These are phyloP conservation scores for Kodamaea laetipori DNA, from an alignment of 805 yeast species.

Conservation along the genomic window DNA sequence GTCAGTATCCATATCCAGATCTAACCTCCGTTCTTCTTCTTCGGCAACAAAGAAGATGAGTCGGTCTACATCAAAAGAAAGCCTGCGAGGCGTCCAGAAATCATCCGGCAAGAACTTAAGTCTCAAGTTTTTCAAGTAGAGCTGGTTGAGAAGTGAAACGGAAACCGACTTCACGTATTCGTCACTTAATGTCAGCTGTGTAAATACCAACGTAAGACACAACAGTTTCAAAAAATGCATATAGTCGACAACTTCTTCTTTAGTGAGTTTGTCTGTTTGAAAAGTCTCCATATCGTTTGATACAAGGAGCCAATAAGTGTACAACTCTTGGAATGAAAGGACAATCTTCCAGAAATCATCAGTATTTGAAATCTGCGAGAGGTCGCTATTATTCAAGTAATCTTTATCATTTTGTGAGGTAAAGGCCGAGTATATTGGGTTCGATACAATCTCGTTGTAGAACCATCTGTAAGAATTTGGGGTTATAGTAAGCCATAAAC, in stretches of 20 bases:
- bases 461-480: constrained; percentile 42
- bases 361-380: background rate
- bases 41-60: constrained; percentile 41
- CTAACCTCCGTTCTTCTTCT: constrained; percentile 41
- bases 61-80: constrained; percentile 34
- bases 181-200: constrained; percentile 13
- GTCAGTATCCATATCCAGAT: constrained; percentile 18
- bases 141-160: constrained; percentile 59
- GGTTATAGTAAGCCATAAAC: constrained; percentile 43
- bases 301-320: constrained; percentile 66
- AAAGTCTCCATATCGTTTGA: constrained; percentile 66
- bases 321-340: constrained; percentile 57
- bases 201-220: constrained; percentile 53
- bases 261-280: constrained; percentile 41
- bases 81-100: constrained; percentile 54
- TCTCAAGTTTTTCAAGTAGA: constrained; percentile 67
- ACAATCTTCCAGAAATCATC: constrained; percentile 39
- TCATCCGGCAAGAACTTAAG: constrained; percentile 48
- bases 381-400: constrained; percentile 3
- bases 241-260: constrained; percentile 42
- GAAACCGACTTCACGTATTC: constrained; percentile 36
- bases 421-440: constrained; percentile 21
- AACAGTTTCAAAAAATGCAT: constrained; percentile 51
- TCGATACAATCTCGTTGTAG: constrained; percentile 24
- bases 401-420: constrained; percentile 3